These are phyloP conservation scores for Penicillium sp. DNA, from an alignment of 2,329 filamentous ascomycete species.

Conservation along the genomic window DNA sequence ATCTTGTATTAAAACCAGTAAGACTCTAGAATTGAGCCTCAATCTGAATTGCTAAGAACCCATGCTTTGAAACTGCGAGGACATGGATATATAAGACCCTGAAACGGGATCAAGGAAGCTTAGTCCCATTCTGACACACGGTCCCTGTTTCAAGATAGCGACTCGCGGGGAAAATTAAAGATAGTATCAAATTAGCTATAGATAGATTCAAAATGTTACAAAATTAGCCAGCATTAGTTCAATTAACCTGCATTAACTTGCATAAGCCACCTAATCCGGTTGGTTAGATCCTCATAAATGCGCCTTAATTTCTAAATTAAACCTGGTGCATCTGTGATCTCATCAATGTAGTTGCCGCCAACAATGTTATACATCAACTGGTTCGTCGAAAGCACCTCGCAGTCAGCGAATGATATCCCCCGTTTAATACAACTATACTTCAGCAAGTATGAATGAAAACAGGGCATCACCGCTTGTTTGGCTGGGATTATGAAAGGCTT, in stretches of 20 bases:
- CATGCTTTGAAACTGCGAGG: background rate
- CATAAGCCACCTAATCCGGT: background rate
- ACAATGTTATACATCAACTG: slow-evolving; percentile 14
- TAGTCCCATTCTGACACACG: slow-evolving; percentile 12
- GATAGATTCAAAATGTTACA: slow-evolving; percentile 21
- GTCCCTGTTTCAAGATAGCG: slow-evolving; percentile 23
- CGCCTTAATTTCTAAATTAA: slow-evolving; percentile 9
- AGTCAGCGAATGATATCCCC: slow-evolving; percentile 1
- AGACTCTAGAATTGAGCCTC: background rate
- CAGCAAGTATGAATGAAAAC: background rate
- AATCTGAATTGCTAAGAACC: background rate
- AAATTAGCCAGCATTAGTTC: slow-evolving; percentile 18
- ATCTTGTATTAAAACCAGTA: background rate
- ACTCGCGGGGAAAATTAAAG: slow-evolving; percentile 11
- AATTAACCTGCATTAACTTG: slow-evolving; percentile 9
- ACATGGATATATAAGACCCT: slow-evolving; percentile 17
- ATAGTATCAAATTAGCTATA: slow-evolving; percentile 25
- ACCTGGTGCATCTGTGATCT: slow-evolving; percentile 1
- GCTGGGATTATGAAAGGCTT: background rate
- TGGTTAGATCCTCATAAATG: slow-evolving; percentile 1
- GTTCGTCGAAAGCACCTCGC: slow-evolving; percentile 11
- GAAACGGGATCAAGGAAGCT: slow-evolving; percentile 13
- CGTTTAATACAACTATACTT: background rate
- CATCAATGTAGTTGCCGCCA: background rate
- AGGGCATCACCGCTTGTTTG: background rate